Evolutionary conservation across 208 protist species (phyloP).

Genomic region (Wallacemonas sp.): DNA sequence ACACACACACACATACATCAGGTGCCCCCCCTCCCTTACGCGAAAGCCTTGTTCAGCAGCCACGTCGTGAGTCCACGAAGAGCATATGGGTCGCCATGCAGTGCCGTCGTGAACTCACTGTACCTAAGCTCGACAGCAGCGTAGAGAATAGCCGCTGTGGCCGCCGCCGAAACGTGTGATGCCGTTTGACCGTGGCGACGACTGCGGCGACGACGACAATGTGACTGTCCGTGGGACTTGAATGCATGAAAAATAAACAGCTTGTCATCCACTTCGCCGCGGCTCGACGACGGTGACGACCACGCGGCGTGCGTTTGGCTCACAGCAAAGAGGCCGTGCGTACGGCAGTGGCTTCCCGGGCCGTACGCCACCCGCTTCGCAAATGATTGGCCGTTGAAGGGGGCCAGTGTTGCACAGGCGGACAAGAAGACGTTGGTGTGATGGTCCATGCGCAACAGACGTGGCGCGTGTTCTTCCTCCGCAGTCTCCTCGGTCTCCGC

Average conservation of each 20-base stretch:
- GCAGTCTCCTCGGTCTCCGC: no score
- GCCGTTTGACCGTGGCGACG: no score
- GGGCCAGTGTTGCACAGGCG: not conserved
- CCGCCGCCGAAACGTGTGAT: no score
- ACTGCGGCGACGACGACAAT: no score
- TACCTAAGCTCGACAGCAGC: not conserved
- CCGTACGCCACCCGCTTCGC: not conserved
- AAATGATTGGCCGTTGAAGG: not conserved
- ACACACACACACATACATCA: no score
- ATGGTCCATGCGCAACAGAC: not conserved
- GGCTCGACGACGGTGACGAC: not conserved
- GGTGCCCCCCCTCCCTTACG: no score
- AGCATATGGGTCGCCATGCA: not conserved
- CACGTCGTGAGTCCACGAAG: conserved; percentile 8
- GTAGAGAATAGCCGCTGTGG: conserved; percentile 1
- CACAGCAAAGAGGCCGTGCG: conserved; percentile 3
- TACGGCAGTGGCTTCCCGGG: not conserved
- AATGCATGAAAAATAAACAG: conserved; percentile 1
- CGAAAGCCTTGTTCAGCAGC: conserved; percentile 11
- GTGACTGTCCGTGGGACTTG: no score
- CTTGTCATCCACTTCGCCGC: not conserved
- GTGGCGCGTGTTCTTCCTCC: no score
- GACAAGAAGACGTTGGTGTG: not conserved
- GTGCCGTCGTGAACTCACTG: not conserved
- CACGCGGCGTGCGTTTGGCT: not conserved